These are phyloP conservation scores for Calonectria naviculata DNA, from an alignment of 2,329 filamentous ascomycete genomes.

Conservation along the genomic window DNA sequence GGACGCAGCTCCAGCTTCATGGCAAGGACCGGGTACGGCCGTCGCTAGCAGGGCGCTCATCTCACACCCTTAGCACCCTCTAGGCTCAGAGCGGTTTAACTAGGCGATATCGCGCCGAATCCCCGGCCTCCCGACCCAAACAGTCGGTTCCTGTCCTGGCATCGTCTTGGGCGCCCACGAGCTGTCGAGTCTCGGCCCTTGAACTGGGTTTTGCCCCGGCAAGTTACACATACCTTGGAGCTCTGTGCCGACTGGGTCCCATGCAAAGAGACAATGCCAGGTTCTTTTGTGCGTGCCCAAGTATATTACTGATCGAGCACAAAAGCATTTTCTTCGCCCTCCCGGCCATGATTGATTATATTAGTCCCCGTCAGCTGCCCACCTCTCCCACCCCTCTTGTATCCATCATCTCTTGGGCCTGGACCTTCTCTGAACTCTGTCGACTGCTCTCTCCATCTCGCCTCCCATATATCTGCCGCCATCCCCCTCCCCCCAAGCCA, in stretches of 20 bases:
- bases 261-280: slow-evolving; percentile 19
- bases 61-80: neutral
- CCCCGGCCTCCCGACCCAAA: slow-evolving; percentile 38
- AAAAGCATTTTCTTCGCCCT: slow-evolving; percentile 3
- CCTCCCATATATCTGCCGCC: slow-evolving; percentile 1
- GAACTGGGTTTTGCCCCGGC: slow-evolving; percentile 22
- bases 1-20: neutral
- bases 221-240: slow-evolving; percentile 34
- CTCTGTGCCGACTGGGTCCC: slow-evolving; percentile 22
- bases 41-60: slow-evolving; percentile 1
- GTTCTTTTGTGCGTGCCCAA: slow-evolving; percentile 3
- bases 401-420: slow-evolving; percentile 12
- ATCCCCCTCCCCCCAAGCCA: neutral
- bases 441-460: neutral
- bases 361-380: slow-evolving; percentile 32
- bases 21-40: slow-evolving; percentile 9
- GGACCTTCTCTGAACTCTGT: slow-evolving; percentile 4
- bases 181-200: slow-evolving; percentile 25
- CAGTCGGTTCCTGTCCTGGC: slow-evolving; percentile 35
- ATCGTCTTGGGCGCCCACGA: slow-evolving; percentile 5
- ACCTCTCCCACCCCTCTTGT: slow-evolving; percentile 1
- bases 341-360: slow-evolving; percentile 28
- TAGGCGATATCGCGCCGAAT: slow-evolving; percentile 25
- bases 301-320: slow-evolving; percentile 5
- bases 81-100: slow-evolving; percentile 35